phyloP scores from a whole-genome alignment of 2,329 filamentous ascomycete species.

The Talaromyces sp. region DNA sequence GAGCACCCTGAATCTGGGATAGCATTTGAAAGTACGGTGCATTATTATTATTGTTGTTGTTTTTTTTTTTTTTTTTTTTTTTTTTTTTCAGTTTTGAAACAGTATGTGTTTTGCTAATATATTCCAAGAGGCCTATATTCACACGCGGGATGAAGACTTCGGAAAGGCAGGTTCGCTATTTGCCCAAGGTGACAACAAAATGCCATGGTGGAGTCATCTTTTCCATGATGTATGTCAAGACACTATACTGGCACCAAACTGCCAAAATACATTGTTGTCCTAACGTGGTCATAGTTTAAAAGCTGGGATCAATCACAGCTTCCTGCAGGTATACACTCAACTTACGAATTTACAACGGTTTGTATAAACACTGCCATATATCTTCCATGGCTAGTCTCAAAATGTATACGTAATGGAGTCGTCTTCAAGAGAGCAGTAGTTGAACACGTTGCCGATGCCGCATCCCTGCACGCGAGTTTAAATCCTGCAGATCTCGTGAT shows the following conservation, averaged over 20 bases:
- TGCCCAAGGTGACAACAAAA: neutral
- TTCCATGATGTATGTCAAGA: neutral
- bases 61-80: no score
- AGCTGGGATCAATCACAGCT: conserved; percentile 42
- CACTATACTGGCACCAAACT: neutral
- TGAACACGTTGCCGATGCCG: conserved; percentile 68
- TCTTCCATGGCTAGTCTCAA: conserved; percentile 75
- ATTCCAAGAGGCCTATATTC: neutral
- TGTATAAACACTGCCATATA: conserved; percentile 91
- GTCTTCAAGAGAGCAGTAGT: conserved; percentile 59
- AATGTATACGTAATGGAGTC: conserved; percentile 70
- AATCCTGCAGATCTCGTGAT: conserved; percentile 60
- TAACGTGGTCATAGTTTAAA: neutral
- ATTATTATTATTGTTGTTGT: no score
- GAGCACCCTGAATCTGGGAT: conserved; percentile 72
- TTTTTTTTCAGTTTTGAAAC: neutral
- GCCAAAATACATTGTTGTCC: neutral
- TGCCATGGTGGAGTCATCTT: neutral
- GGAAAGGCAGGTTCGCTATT: neutral
- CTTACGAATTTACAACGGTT: conserved; percentile 71
- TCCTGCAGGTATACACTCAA: conserved; percentile 62
- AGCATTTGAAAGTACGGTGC: neutral
- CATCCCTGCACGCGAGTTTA: conserved; percentile 49
- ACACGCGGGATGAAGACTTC: neutral
- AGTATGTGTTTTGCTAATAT: neutral